A percentile compares a stretch with the other conserved stretches of the same genome.
phyloP scores from a whole-genome alignment of 441 rosid genomes.

The Gossypium gossypioides region DNA sequence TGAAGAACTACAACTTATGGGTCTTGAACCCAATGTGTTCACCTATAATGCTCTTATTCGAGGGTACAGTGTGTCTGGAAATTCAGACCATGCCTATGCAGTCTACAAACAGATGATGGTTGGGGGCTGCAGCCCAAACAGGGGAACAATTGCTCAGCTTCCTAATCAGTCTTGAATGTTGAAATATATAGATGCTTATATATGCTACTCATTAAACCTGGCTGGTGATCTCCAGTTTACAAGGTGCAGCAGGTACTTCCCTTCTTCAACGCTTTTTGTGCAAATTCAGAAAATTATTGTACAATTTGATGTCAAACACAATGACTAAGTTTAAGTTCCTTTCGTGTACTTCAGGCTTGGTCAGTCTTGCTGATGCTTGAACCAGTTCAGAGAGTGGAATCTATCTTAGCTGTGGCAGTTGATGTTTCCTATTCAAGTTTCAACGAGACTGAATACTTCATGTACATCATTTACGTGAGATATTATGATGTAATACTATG shows the following conservation, averaged over 20 bases:
- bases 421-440: background rate
- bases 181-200: background rate
- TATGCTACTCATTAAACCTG: background rate
- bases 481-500: background rate
- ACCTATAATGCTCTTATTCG: constrained; percentile 85
- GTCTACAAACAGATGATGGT: constrained; percentile 74
- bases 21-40: constrained; percentile 78
- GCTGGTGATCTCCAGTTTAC: background rate
- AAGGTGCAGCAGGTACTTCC: constrained; percentile 7
- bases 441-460: constrained; percentile 3
- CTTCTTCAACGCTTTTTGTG: background rate
- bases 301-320: background rate
- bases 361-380: constrained; percentile 24
- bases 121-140: constrained; percentile 76
- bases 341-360: constrained; percentile 28
- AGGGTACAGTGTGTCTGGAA: constrained; percentile 64
- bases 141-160: constrained; percentile 73
- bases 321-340: background rate
- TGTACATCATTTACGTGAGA: background rate
- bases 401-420: background rate
- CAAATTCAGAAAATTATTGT: background rate
- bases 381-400: background rate
- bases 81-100: constrained; percentile 57
- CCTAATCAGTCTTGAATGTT: constrained; percentile 37
- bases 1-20: constrained; percentile 46